Percentiles rank a stretch among this genome's conserved stretches.
Evolutionary conservation across 2,329 filamentous ascomycete species (phyloP).

Genomic region (Aspergillus transmontanensis): DNA sequence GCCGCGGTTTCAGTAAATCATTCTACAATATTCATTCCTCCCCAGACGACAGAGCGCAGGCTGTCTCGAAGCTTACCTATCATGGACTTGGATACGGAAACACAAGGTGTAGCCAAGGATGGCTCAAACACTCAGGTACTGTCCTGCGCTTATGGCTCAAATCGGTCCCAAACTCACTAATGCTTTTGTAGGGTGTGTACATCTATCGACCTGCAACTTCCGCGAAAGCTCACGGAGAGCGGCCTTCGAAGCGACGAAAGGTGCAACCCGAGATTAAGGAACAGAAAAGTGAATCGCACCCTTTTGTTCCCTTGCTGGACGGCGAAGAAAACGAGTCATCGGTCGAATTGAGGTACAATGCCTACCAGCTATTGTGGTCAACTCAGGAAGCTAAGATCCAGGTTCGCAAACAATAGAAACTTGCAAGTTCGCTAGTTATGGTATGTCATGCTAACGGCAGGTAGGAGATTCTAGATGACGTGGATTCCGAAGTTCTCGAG

Average conservation of each 20-base stretch:
- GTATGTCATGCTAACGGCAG: slow-evolving; percentile 12
- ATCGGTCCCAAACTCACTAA: slow-evolving; percentile 19
- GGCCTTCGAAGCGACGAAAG: slow-evolving; percentile 62
- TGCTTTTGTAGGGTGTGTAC: slow-evolving; percentile 57
- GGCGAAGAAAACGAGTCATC: slow-evolving; percentile 39
- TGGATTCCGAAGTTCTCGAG: slow-evolving; percentile 42
- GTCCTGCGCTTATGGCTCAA: background rate
- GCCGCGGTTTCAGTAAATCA: slow-evolving; percentile 15
- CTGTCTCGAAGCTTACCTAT: slow-evolving; percentile 24
- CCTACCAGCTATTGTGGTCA: slow-evolving; percentile 44
- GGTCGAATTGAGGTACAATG: slow-evolving; percentile 37
- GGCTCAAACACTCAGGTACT: slow-evolving; percentile 35
- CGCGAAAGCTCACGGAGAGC: slow-evolving; percentile 37
- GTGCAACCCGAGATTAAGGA: slow-evolving; percentile 44
- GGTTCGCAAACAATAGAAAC: slow-evolving; percentile 23
- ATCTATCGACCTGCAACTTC: slow-evolving; percentile 59
- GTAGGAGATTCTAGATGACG: slow-evolving; percentile 40
- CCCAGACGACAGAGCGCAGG: slow-evolving; percentile 1
- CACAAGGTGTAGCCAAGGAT: slow-evolving; percentile 28
- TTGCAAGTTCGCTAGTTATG: background rate
- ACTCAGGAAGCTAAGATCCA: slow-evolving; percentile 43
- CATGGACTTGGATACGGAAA: slow-evolving; percentile 24
- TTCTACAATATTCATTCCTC: background rate
- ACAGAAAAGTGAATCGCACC: slow-evolving; percentile 17
- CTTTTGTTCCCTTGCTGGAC: slow-evolving; percentile 43